Conservation (phyloP, 768 basidiomycete genomes). For the Pleurotus giganteus region DNA sequence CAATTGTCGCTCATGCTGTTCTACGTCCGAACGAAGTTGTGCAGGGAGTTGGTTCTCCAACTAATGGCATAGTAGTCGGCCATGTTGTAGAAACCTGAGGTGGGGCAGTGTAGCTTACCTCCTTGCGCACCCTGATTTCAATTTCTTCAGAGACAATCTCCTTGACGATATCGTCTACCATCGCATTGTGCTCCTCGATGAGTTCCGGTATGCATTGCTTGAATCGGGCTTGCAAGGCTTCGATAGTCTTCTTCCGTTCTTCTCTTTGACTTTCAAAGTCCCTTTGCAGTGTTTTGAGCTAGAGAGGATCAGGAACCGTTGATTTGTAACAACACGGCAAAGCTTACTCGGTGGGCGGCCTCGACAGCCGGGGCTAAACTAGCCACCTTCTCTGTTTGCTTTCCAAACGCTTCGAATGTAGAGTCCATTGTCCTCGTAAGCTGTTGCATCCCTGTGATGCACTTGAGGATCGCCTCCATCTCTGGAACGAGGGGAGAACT, state of each 20-base stretch:
- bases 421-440: conserved; percentile 24
- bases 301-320: conserved; percentile 12
- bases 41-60: conserved; percentile 41
- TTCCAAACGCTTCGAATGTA: conserved; percentile 43
- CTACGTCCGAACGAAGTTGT: conserved; percentile 35
- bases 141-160: conserved; percentile 35
- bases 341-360: conserved; percentile 39
- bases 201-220: conserved; percentile 39
- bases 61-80: conserved; percentile 23
- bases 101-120: conserved; percentile 30
- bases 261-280: conserved; percentile 37
- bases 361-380: conserved; percentile 44
- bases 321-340: background rate
- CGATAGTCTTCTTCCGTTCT: conserved; percentile 36
- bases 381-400: conserved; percentile 44
- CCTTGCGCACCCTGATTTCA: conserved; percentile 37
- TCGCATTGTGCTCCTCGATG: conserved; percentile 34
- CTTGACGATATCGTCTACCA: conserved; percentile 32
- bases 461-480: conserved; percentile 2
- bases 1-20: conserved; percentile 41
- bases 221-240: conserved; percentile 31
- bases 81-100: background rate
- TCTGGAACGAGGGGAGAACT: background rate
- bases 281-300: conserved; percentile 40
- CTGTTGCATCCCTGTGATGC: conserved; percentile 4